Base-by-base conservation (phyloP, 2,329 filamentous ascomycete species). In the Trichoderma gracile region DNA sequence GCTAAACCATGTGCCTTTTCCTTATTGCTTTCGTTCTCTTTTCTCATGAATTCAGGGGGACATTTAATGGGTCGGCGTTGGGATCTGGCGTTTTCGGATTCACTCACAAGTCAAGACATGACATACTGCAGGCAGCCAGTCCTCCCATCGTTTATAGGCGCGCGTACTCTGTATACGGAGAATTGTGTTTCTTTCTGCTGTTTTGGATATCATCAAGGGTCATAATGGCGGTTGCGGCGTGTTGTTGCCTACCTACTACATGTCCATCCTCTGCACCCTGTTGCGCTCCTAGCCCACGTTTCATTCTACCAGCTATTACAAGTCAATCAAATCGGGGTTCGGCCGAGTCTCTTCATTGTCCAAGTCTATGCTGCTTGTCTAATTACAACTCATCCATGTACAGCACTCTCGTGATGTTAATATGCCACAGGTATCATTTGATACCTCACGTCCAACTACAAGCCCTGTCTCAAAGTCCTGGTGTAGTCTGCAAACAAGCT, bases 401-500 rank as follows among this genome's bases (percentile, higher is more conserved):
- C 27, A 17, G 49, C 38, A 21, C 17, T 6, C 27, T 10, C 17
- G 9, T 30, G 3, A 17, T 17, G 15, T n/a, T 15, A 33, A 15
- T 17, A 10, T 43, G 7, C 15, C n/a, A 27, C 10, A 38, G 1
- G 6, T 5, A 14, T n/a, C n/a, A n/a, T n/a, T n/a, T n/a, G n/a
- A n/a, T 21, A 19, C 12, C 30, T 40, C 17, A 3, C 7, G 5
- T 14, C 15, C 1, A 40, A 8, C 7, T 42, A 5, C 2, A 14
- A 14, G 15, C 33, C 1, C 33, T 45, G 14, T n/a, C 43, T 38
- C 12, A 76, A 50, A 27, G 69, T 71, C 33, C 77, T 71, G 7
- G 74, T 81, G 77, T 97, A 97, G 66, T 91, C 87, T 21, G 81
- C 78, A 90, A 92, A 97, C 33, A 97, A 78, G 67, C 88, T 80